Evolutionary conservation across 345 rosid species (phyloP), one percentile per base, ranked within the genome.

Genomic region (Brassica cretica): DNA sequence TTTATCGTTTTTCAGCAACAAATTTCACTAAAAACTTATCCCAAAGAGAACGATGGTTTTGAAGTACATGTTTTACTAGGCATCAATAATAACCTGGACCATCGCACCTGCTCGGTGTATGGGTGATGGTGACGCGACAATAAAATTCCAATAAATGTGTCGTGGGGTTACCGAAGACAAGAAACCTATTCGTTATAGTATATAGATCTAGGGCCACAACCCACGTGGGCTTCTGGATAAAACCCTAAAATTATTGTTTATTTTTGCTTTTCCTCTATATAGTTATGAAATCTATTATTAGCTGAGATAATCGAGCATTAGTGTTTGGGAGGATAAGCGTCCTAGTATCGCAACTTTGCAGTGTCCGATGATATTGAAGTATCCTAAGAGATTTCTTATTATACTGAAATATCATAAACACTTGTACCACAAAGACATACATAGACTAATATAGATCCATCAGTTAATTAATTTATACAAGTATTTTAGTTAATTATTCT

Each of bases 221-320:
- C 81, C 89, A 83, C 87, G 87, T 84, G 89, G 83, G 77, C 49
- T 65, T 65, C 46, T 12, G 16, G 58, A 66, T 69, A 72, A 39
- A 37, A 35, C 60, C 64, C 77, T 68, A 59, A 25, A 25, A 44
- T 32, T 1, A n/a, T 49, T 27, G 2, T 27, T 10, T 10, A 29
- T 68, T 64, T 39, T 39, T 39, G 46, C 46, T 5, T 62, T 30
- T 39, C 46, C 46, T 39, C 46, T 39, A 9, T 9, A 9, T 39
- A 39, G 46, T 39, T 39, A 39, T 9, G 46, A 39, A 39, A 39
- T 39, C 1, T 39, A 39, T 39, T 39, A 39, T 39, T 39, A 39
- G 46, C 14, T 39, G 12, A 39, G 10, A 39, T 39, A 39, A 39
- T 39, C 46, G 46, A 35, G 10, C 14, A 39, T 39, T 25, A 39